A percentile compares a stretch with the other conserved stretches of the same genome.
These are phyloP conservation scores for Camellia japonica DNA, from an alignment of 148 eudicot species.

Conservation along the genomic window DNA sequence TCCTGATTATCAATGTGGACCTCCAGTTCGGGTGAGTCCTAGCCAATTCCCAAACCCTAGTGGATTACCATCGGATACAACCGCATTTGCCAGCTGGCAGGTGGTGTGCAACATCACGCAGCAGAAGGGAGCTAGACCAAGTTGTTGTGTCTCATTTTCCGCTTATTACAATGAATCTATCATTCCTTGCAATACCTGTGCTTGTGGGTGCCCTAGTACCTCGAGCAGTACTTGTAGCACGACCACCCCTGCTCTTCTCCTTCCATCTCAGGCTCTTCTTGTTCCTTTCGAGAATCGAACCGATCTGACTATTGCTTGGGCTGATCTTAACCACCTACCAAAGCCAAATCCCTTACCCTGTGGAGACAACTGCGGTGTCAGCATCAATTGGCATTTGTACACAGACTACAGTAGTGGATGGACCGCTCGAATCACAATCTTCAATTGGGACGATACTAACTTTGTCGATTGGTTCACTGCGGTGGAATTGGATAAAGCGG, in stretches of 20 bases:
- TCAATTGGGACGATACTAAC: conserved; percentile 59
- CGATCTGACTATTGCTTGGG: conserved; percentile 62
- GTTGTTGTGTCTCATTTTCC: conserved; percentile 57
- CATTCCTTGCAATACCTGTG: conserved; percentile 62
- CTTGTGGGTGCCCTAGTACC: conserved; percentile 56
- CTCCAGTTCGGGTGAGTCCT: conserved; percentile 31
- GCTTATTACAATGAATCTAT: conserved; percentile 50
- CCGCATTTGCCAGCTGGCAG: conserved; percentile 56
- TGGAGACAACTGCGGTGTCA: conserved; percentile 85
- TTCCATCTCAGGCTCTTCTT: conserved; percentile 85
- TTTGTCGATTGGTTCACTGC: conserved; percentile 66
- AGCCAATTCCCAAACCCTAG: conserved; percentile 24
- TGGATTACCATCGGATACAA: conserved; percentile 29
- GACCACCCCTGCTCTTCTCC: conserved; percentile 68
- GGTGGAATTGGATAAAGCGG: conserved; percentile 47
- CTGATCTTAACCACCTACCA: conserved; percentile 52
- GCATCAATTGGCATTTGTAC: conserved; percentile 74
- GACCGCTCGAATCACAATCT: conserved; percentile 64
- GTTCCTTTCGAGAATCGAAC: conserved; percentile 87
- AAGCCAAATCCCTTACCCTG: conserved; percentile 78
- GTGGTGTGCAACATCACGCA: conserved; percentile 55
- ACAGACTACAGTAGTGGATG: conserved; percentile 63
- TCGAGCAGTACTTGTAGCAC: conserved; percentile 43
- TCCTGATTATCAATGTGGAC: conserved; percentile 32
- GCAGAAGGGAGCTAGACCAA: conserved; percentile 27